Evolutionary conservation across 352 stramenopile species (phyloP).

Genomic region (Pythium aristosporum): DNA sequence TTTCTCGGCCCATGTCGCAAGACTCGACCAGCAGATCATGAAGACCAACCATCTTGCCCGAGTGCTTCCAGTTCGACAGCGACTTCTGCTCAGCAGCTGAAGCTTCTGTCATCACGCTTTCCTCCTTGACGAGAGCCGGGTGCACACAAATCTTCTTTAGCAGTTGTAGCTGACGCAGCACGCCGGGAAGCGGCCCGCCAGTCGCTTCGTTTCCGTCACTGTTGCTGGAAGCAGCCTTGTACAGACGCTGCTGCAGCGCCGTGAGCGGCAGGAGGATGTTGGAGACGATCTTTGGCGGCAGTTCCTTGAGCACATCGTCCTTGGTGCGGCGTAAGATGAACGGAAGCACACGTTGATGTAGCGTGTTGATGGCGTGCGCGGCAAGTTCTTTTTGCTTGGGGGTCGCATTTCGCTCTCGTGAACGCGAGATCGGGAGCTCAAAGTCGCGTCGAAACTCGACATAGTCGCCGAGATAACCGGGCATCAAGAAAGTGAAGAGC

Average conservation of each 20-base stretch:
- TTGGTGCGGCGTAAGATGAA: conserved; percentile 98
- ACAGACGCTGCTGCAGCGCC: conserved; percentile 85
- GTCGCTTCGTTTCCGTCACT: not conserved
- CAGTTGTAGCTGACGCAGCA: conserved; percentile 68
- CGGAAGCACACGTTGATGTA: conserved; percentile 96
- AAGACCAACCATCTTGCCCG: conserved; percentile 90
- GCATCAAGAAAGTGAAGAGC: conserved; percentile 98
- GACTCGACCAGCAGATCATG: conserved; percentile 72
- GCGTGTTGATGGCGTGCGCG: conserved; percentile 85
- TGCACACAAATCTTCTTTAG: conserved; percentile 95
- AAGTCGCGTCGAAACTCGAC: conserved; percentile 55
- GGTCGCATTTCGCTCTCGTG: conserved; percentile 58
- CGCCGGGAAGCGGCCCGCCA: conserved; percentile 24
- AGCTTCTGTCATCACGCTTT: conserved; percentile 5
- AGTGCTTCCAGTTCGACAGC: conserved; percentile 65
- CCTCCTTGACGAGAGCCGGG: conserved; percentile 77
- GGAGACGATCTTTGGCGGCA: conserved; percentile 97
- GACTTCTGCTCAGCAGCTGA: conserved; percentile 30
- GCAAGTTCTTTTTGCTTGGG: conserved; percentile 74
- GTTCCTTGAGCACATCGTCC: conserved; percentile 92
- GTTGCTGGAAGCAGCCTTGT: conserved; percentile 37
- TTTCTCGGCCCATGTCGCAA: conserved; percentile 42
- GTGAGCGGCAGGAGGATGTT: conserved; percentile 91
- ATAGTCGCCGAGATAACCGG: conserved; percentile 94
- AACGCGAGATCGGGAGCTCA: conserved; percentile 60